Evolutionary conservation across 352 stramenopile genomes (phyloP).

Genomic region (Globisporangium acanthophoron): DNA sequence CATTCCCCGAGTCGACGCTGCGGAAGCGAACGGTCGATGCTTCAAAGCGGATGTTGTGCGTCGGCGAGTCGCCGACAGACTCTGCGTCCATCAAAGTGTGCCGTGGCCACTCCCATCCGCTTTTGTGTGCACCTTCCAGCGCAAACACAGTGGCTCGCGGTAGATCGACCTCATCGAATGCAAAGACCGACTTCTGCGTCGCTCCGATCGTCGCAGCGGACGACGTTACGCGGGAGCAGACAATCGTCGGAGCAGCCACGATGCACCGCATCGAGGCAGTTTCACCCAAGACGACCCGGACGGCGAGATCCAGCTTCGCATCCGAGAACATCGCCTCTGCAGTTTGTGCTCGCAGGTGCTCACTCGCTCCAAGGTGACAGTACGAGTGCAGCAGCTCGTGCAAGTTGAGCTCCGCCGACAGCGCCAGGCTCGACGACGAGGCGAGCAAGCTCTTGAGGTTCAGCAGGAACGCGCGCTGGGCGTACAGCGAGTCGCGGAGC

Average conservation of each 20-base stretch:
- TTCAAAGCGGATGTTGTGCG: neutral
- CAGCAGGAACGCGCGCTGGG: constrained; percentile 3
- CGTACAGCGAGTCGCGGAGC: constrained; percentile 1
- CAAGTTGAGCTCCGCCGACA: constrained; percentile 5
- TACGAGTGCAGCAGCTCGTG: constrained; percentile 7
- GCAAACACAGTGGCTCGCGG: neutral
- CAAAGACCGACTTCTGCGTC: constrained; percentile 1
- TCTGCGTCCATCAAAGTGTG: neutral
- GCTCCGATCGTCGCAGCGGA: neutral
- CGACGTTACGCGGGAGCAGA: neutral
- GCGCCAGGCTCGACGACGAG: neutral
- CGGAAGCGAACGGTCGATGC: constrained; percentile 3
- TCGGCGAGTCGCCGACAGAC: neutral
- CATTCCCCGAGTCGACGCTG: constrained; percentile 1
- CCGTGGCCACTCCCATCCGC: neutral
- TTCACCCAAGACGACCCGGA: constrained; percentile 3
- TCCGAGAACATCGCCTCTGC: constrained; percentile 1
- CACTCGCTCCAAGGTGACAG: constrained; percentile 1
- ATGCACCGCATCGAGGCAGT: constrained; percentile 1
- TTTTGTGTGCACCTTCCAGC: neutral
- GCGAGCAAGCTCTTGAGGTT: constrained; percentile 8
- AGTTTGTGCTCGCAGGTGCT: neutral
- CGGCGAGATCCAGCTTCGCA: constrained; percentile 3
- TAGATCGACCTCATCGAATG: constrained; percentile 1
- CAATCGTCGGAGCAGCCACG: neutral